These are phyloP conservation scores for Zasmidium citrigriseum DNA, from an alignment of 2,329 filamentous ascomycete species.

Conservation along the genomic window DNA sequence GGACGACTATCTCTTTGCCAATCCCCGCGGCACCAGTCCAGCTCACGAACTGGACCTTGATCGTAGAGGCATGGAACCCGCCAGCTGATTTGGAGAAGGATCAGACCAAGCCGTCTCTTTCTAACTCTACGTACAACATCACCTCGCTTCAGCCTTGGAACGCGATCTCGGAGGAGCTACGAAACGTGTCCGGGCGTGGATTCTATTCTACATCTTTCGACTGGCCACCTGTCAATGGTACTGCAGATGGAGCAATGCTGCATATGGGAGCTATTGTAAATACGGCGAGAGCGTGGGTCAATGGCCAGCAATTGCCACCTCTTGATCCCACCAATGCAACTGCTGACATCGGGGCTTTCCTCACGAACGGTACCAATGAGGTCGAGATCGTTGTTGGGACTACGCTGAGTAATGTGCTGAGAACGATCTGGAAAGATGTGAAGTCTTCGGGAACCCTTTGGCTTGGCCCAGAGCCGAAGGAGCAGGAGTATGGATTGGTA, in stretches of 20 bases:
- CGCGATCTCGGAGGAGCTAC: constrained; percentile 30
- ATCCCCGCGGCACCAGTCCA: constrained; percentile 6
- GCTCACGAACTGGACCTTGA: constrained; percentile 40
- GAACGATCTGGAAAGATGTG: constrained; percentile 9
- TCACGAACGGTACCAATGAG: constrained; percentile 31
- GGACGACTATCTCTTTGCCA: constrained; percentile 21
- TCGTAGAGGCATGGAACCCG: constrained; percentile 42
- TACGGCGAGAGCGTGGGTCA: constrained; percentile 33
- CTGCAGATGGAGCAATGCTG: constrained; percentile 29
- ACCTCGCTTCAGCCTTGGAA: constrained; percentile 38
- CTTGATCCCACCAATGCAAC: constrained; percentile 33
- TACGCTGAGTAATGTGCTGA: constrained; percentile 34
- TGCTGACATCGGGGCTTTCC: constrained; percentile 25
- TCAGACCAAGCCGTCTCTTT: constrained; percentile 15
- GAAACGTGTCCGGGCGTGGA: constrained; percentile 37
- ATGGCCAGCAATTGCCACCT: constrained; percentile 32
- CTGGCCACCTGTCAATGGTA: constrained; percentile 21
- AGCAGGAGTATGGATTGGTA: constrained; percentile 18
- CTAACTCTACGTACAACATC: constrained; percentile 37
- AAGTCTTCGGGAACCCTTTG: constrained; percentile 18
- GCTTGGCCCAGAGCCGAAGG: constrained; percentile 11
- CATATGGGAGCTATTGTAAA: constrained; percentile 32
- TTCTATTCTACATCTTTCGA: constrained; percentile 38
- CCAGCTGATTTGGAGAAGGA: constrained; percentile 34
- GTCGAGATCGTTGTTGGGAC: constrained; percentile 35